A percentile compares a stretch with the other conserved stretches of the same genome.
Conservation (phyloP, 2,329 filamentous ascomycete genomes). For the Fusarium sulawesiense region DNA sequence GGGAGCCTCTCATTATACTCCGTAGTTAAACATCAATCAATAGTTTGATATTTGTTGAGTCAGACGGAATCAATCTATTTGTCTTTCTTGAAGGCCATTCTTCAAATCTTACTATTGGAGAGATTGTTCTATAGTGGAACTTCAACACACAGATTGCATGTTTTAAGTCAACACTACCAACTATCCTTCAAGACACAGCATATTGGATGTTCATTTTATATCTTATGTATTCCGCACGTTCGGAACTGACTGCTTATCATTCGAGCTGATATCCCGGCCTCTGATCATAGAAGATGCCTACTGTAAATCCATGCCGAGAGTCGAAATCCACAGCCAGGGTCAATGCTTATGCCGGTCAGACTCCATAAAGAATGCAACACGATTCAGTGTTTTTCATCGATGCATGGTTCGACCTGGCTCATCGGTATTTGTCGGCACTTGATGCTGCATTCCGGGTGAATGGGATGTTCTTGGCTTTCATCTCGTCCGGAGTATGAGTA, state of each 20-base stretch:
- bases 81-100: no score
- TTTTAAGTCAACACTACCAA: no score
- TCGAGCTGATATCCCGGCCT: neutral
- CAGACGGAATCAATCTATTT: no score
- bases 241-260: no score
- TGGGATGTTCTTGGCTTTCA: neutral
- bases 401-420: neutral
- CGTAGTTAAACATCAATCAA: no score
- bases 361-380: neutral
- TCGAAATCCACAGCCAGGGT: neutral
- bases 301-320: neutral
- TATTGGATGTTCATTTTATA: no score
- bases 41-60: no score
- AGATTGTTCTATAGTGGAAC: no score
- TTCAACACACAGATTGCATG: no score
- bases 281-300: neutral
- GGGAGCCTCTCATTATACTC: neutral
- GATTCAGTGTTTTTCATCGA: neutral
- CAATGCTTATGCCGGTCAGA: neutral
- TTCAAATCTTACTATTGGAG: fast-evolving
- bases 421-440: neutral
- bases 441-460: neutral
- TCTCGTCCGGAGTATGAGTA: neutral
- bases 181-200: no score
- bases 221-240: no score